A percentile compares a stretch with the other conserved stretches of the same genome.
Evolutionary conservation across 192 early-diverging fungal genomes (phyloP).

Genomic region (Allomyces javanicus): DNA sequence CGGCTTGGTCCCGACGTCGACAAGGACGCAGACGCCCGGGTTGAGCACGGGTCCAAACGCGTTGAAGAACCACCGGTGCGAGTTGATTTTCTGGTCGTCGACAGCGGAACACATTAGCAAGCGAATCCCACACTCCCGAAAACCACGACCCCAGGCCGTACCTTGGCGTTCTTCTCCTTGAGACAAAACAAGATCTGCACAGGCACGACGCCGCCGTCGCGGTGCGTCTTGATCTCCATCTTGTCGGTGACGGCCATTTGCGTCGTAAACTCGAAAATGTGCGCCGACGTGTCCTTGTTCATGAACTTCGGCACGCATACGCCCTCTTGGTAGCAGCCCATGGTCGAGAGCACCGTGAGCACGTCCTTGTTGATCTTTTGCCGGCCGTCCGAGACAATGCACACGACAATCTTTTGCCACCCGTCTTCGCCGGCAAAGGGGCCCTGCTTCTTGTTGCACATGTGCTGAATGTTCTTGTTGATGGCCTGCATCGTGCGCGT

Average conservation of each 20-base stretch:
- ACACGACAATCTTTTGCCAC: conserved; percentile 64
- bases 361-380: conserved; percentile 42
- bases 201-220: conserved; percentile 31
- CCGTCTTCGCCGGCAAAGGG: conserved; percentile 45
- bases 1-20: conserved; percentile 70
- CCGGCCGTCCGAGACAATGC: conserved; percentile 58
- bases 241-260: conserved; percentile 34
- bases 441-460: conserved; percentile 43
- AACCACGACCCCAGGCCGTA: conserved; percentile 70
- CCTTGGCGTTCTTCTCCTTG: conserved; percentile 81
- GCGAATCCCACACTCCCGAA: no score
- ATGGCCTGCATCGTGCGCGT: conserved; percentile 70
- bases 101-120: conserved; percentile 39
- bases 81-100: conserved; percentile 27
- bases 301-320: conserved; percentile 40
- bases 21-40: conserved; percentile 33
- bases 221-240: conserved; percentile 20
- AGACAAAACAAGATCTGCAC: conserved; percentile 61
- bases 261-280: conserved; percentile 45
- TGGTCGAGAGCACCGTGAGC: conserved; percentile 41
- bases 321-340: conserved; percentile 61
- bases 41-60: conserved; percentile 35
- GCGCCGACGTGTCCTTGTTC: conserved; percentile 37
- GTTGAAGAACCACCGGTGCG: conserved; percentile 41
- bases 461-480: conserved; percentile 66